Percentiles rank a stretch among this genome's conserved stretches.
These are phyloP conservation scores for Xerocomellus amylosporus DNA, from an alignment of 768 basidiomycete genomes.

Conservation along the genomic window DNA sequence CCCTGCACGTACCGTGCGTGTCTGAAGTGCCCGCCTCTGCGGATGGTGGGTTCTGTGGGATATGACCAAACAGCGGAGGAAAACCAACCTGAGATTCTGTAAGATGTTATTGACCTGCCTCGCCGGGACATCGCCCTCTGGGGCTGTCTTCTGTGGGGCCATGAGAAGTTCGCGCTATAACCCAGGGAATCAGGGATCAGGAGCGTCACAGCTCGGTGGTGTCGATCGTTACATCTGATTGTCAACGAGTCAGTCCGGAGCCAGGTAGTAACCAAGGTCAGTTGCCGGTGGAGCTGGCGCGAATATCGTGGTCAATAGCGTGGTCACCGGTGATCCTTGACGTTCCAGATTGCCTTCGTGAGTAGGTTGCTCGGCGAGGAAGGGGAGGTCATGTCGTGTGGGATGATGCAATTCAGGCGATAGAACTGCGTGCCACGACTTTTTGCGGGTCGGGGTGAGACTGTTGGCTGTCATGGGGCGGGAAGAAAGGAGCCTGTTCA, in stretches of 20 bases:
- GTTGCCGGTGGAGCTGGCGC: neutral
- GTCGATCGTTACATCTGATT: conserved; percentile 4
- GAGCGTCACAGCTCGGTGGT: neutral
- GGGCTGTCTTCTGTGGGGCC: conserved; percentile 7
- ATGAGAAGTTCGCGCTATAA: conserved; percentile 2
- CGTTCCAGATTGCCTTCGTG: too few relatives aligned
- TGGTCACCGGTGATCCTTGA: too few relatives aligned
- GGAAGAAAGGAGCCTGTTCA: too few relatives aligned
- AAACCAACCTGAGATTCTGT: conserved; percentile 27
- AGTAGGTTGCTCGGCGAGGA: too few relatives aligned
- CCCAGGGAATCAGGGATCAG: neutral
- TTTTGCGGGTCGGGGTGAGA: too few relatives aligned
- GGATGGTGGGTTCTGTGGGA: neutral
- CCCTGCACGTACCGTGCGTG: conserved; percentile 54
- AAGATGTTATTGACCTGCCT: conserved; percentile 32
- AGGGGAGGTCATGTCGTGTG: too few relatives aligned
- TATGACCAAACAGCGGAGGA: neutral
- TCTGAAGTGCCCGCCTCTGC: conserved; percentile 70
- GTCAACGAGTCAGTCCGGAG: neutral
- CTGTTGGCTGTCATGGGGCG: too few relatives aligned
- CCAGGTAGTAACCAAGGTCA: neutral
- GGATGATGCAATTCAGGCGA: too few relatives aligned
- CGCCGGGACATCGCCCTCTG: conserved; percentile 6
- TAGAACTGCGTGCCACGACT: too few relatives aligned
- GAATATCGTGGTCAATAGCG: neutral